Evolutionary conservation across 306 rosid species (phyloP), one percentile per base, ranked within the genome.

Genomic region (Vicia sativa): DNA sequence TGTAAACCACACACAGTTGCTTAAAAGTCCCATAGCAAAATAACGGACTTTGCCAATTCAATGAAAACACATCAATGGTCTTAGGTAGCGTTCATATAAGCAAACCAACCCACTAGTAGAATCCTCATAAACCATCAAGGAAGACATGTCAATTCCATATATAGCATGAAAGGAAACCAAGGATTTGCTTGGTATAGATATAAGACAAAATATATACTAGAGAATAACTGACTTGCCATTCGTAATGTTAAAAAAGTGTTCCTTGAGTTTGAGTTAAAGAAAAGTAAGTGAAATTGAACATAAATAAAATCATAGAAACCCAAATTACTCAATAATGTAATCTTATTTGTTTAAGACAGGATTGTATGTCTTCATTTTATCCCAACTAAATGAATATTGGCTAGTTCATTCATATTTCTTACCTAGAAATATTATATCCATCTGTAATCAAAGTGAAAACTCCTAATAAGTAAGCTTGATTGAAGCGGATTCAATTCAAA

Each of bases 71-170:
- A 65, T 45, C 12, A 59, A 29, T 28, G 16, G 44, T 55, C 28
- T 43, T 13, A 9, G 4, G 45, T 25, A 26, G 38, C n/a, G 34
- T 71, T 64, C 62, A 6, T 52, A 52, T 52, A 69, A 42, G 13
- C 28, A 7, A 10, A 39, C 3, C 61, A 18, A 14, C 10, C 25
- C 13, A 15, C 61, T 4, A 59, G 31, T 6, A 59, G 31, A 77
- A 65, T 58, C 48, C 37, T 42, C 74, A 72, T 60, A 58, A 42
- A 72, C 59, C 57, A 34, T 34, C 50, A 21, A 50, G 62, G 35
- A 67, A 67, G 62, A 6, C 50, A 26, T 28, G n/a, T 50, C 66
- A 45, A 45, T 29, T 34, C 37, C 54, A 65, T 48, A 21, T 21
- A 49, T 25, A 61, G 68, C 70, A 44, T 62, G 26, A 44, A 62